Conservation (phyloP, 257 asterid genomes). For the Ocimum tenuiflorum region DNA sequence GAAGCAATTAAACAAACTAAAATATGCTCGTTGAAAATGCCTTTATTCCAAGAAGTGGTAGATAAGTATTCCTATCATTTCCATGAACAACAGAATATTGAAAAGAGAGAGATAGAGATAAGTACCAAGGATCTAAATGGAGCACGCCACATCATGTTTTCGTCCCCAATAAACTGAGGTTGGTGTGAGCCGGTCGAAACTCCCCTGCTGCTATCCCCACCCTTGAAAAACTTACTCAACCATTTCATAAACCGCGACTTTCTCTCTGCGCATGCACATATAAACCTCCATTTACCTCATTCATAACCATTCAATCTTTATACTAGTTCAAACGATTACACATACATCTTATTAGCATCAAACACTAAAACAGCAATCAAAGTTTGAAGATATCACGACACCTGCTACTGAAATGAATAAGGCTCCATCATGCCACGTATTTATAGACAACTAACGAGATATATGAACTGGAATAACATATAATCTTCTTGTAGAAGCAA, state of each 20-base stretch:
- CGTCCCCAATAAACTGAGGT: slow-evolving; percentile 77
- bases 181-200: slow-evolving; percentile 35
- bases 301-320: not conserved
- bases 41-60: slow-evolving; percentile 20
- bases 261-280: slow-evolving; percentile 71
- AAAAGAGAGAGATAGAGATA: not conserved
- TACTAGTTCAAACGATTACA: not conserved
- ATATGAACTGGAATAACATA: not conserved
- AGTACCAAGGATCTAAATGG: slow-evolving; percentile 64
- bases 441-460: not conserved
- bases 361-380: not conserved
- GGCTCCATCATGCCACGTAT: slow-evolving; percentile 9
- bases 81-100: not conserved
- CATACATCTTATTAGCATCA: slow-evolving; percentile 7
- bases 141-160: slow-evolving; percentile 69
- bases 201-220: slow-evolving; percentile 42
- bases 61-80: slow-evolving; percentile 10
- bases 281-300: slow-evolving; percentile 23
- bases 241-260: slow-evolving; percentile 84
- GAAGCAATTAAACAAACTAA: slow-evolving; percentile 4
- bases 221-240: slow-evolving; percentile 72
- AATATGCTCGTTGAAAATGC: slow-evolving; percentile 2
- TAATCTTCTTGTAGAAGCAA: slow-evolving; percentile 11
- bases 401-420: not conserved
- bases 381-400: not conserved